Evolutionary conservation across 257 asterid genomes (phyloP), one percentile per base, ranked within the genome.

Genomic region (Gentiana macrophylla): DNA sequence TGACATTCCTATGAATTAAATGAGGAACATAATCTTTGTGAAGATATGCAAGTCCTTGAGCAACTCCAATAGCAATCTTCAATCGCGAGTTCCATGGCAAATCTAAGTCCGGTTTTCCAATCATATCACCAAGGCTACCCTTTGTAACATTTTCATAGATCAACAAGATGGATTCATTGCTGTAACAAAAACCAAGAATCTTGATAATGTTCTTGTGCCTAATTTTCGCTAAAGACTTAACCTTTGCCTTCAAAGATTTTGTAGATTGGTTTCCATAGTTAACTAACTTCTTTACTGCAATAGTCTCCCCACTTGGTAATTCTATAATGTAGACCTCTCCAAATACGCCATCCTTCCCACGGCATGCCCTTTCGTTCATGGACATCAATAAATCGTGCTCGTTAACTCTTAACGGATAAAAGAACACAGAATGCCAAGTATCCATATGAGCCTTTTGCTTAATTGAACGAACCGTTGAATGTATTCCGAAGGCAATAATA

Each of bases 21-120:
- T 62, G 84, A 3, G 91, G 95, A 59, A 73, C 59, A 67, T 83
- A 89, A 67, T 89, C 97, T 55, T 59, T 69, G 63, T 89, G 94
- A 64, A 89, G 89, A 73, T 89, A 89, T 10, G 84, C 92, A n/a
- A 85, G 74, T 55, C 86, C 97, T 62, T 78, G 94, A 61, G 94
- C 97, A 60, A 81, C 61, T 32, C 95, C 95, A 37, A 83, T 69
- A 35, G 82, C 94, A 33, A 83, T 83, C 78, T 59, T 81, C 76
- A 89, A 49, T 60, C 97, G 64, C 41, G 69, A 61, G 37, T 62
- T 69, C 97, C 97, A 88, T 41, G 84, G 80, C 36, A 88, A 52
- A 60, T 65, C 47, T 52, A 76, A 74, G 37, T 60, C 81, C 7
- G 72, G 54, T 56, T 74, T 61, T 36, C 74, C 78, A 56, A 81